A percentile compares a stretch with the other conserved stretches of the same genome.
Evolutionary conservation across 768 basidiomycete genomes (phyloP).

Genomic region (Mycena haematopus): DNA sequence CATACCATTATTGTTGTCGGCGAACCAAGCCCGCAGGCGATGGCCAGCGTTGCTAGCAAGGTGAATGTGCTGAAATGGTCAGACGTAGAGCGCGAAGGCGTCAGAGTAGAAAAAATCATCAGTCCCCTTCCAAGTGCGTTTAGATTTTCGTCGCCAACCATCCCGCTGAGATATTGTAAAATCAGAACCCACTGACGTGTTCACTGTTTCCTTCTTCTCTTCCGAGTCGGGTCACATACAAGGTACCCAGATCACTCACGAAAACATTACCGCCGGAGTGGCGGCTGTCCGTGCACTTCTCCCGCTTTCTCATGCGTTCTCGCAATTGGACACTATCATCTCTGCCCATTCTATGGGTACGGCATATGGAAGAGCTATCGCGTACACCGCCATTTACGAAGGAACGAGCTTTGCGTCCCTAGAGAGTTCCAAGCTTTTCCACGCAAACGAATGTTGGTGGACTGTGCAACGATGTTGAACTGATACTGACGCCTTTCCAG

Average conservation of each 20-base stretch:
- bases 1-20: constrained; percentile 78
- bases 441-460: constrained; percentile 48
- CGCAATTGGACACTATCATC: constrained; percentile 77
- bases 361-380: constrained; percentile 80
- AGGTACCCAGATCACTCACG: constrained; percentile 76
- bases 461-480: not conserved
- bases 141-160: not conserved
- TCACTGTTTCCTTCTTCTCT: constrained; percentile 71
- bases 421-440: constrained; percentile 59
- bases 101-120: constrained; percentile 51
- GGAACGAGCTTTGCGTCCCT: constrained; percentile 76
- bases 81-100: constrained; percentile 74
- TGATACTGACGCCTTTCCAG: constrained; percentile 25
- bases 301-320: constrained; percentile 71
- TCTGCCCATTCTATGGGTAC: constrained; percentile 77
- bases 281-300: constrained; percentile 78
- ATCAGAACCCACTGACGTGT: constrained; percentile 65
- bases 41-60: constrained; percentile 55
- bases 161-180: constrained; percentile 17
- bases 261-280: constrained; percentile 90
- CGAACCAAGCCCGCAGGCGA: constrained; percentile 53
- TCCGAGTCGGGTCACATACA: constrained; percentile 58
- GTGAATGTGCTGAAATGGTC: constrained; percentile 69
- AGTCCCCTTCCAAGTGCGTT: constrained; percentile 61
- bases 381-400: constrained; percentile 80